Evolutionary conservation across 1,284 basidiomycete species (phyloP).

Genomic region (Heliocybe sulcata): DNA sequence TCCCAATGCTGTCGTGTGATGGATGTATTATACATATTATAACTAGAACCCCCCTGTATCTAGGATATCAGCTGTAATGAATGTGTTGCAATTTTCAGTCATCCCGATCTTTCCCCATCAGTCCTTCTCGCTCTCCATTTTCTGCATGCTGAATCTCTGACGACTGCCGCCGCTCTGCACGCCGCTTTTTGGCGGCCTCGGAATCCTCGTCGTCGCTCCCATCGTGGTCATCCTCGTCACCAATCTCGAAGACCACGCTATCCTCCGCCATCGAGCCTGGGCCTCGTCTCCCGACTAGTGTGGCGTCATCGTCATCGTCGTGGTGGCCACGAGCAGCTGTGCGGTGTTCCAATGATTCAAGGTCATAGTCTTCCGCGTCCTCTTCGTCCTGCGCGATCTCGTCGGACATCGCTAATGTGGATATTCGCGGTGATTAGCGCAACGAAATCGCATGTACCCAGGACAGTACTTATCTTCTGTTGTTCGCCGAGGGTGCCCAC

Average conservation of each 20-base stretch:
- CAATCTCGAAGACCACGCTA: conserved; percentile 87
- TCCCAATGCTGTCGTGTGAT: conserved; percentile 14
- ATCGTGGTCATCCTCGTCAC: conserved; percentile 65
- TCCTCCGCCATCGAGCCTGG: conserved; percentile 50
- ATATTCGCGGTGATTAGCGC: conserved; percentile 27
- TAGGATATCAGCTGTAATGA: conserved; percentile 2
- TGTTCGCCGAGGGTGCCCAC: conserved; percentile 92
- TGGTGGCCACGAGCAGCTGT: conserved; percentile 37
- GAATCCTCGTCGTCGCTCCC: conserved; percentile 53
- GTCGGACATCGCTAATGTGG: conserved; percentile 76
- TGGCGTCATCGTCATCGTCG: conserved; percentile 61
- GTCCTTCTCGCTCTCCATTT: conserved; percentile 50
- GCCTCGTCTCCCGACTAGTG: conserved; percentile 53
- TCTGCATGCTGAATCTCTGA: conserved; percentile 37
- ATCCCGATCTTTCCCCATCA: conserved; percentile 38
- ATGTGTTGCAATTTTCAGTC: conserved; percentile 14
- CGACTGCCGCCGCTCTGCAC: conserved; percentile 29
- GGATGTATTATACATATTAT: conserved; percentile 46
- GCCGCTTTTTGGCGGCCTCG: conserved; percentile 38
- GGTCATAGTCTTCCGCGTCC: conserved; percentile 90
- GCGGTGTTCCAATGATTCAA: conserved; percentile 63
- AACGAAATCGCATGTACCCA: conserved; percentile 3
- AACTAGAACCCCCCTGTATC: conserved; percentile 16
- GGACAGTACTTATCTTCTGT: conserved; percentile 67
- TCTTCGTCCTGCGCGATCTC: conserved; percentile 85